These are phyloP conservation scores for Psidium friedrichsthalianum DNA, from an alignment of 345 rosid species.

Conservation along the genomic window DNA sequence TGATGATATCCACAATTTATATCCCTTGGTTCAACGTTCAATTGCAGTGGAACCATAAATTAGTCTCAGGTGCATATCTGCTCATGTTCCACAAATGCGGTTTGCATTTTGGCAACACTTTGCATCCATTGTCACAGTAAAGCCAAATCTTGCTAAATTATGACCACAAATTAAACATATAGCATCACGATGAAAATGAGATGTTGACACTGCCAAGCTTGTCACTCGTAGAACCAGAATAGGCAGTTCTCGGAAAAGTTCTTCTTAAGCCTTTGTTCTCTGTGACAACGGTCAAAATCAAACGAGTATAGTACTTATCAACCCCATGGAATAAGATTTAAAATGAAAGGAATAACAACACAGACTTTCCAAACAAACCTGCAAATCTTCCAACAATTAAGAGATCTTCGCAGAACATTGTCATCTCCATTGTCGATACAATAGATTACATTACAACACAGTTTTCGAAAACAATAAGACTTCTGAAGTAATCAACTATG, in stretches of 20 bases:
- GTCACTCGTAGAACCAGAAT: background rate
- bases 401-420: background rate
- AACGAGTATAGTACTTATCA: background rate
- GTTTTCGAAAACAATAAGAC: background rate
- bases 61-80: background rate
- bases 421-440: background rate
- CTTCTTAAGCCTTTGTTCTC: background rate
- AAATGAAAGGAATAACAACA: background rate
- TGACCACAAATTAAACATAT: background rate
- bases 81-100: background rate
- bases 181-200: background rate
- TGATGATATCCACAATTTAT: background rate
- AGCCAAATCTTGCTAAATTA: background rate
- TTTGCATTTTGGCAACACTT: background rate
- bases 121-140: background rate
- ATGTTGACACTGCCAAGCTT: background rate
- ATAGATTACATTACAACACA: background rate
- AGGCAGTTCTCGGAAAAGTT: background rate
- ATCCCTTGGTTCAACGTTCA: background rate
- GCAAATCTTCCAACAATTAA: background rate
- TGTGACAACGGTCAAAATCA: background rate
- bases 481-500: background rate
- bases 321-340: background rate
- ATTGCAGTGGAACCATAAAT: background rate
- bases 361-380: background rate